Evolutionary conservation across 495 filamentous ascomycete species (phyloP).

Genomic region (Penicillium arizonense): DNA sequence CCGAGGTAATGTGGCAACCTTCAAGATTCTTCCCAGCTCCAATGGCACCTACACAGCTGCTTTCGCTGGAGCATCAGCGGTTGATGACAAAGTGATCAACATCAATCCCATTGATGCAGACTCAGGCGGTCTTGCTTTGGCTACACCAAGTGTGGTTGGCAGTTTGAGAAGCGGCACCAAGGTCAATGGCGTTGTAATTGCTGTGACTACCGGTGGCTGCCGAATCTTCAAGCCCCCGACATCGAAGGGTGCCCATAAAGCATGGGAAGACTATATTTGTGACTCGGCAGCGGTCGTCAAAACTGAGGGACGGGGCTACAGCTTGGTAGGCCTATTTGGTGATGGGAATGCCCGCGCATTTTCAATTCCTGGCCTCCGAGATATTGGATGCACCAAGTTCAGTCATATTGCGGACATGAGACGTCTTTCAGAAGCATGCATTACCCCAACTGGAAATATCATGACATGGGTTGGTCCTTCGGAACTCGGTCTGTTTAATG

Average conservation of each 20-base stretch:
- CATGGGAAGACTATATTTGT: constrained; percentile 79
- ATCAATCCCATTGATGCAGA: constrained; percentile 78
- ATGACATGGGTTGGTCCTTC: constrained; percentile 88
- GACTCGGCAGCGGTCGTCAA: constrained; percentile 73
- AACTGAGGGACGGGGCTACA: constrained; percentile 68
- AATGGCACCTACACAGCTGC: constrained; percentile 70
- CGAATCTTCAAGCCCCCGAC: constrained; percentile 83
- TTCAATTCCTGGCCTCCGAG: constrained; percentile 81
- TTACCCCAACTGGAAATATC: constrained; percentile 75
- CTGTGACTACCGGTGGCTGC: constrained; percentile 69
- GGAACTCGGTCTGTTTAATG: constrained; percentile 73
- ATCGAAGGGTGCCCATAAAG: constrained; percentile 82
- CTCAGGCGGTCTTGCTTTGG: constrained; percentile 69
- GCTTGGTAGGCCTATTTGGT: constrained; percentile 78
- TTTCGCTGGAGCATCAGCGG: constrained; percentile 59
- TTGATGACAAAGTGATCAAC: constrained; percentile 72
- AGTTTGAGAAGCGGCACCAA: constrained; percentile 67
- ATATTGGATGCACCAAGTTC: constrained; percentile 68
- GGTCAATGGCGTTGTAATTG: constrained; percentile 68
- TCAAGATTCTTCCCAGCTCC: constrained; percentile 78
- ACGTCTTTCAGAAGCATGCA: constrained; percentile 61
- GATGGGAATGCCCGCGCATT: constrained; percentile 76
- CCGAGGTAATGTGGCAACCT: constrained; percentile 76
- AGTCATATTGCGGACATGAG: constrained; percentile 66
- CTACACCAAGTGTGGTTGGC: constrained; percentile 69